These are phyloP conservation scores for Rhodamnia rubescens DNA, from an alignment of 345 rosid species.

Conservation along the genomic window DNA sequence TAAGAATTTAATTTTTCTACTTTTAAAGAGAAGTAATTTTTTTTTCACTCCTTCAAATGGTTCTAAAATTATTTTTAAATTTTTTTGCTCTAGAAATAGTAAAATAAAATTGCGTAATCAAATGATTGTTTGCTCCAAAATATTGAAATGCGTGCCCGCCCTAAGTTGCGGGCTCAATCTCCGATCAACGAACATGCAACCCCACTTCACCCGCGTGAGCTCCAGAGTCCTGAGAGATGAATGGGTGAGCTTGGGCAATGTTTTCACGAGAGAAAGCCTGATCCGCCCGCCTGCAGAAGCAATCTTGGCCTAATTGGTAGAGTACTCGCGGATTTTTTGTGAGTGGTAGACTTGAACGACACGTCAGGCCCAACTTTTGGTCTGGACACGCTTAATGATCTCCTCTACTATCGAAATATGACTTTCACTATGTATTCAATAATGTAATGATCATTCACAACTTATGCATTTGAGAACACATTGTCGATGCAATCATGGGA, in stretches of 20 bases:
- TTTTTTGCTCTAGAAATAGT: too few relatives aligned
- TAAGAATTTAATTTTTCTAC: too few relatives aligned
- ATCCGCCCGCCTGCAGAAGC: background rate
- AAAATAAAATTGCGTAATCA: too few relatives aligned
- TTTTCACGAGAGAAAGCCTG: background rate
- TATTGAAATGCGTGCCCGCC: too few relatives aligned
- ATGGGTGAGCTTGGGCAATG: background rate
- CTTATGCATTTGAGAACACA: background rate
- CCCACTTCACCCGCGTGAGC: background rate
- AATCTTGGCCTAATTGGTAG: too few relatives aligned
- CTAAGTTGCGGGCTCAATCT: background rate
- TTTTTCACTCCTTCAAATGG: too few relatives aligned
- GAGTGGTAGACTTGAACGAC: background rate
- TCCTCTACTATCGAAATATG: background rate
- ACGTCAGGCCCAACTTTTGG: background rate
- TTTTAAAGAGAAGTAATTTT: too few relatives aligned
- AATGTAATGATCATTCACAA: background rate
- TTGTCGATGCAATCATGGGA: background rate
- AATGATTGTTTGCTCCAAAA: too few relatives aligned
- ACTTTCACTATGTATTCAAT: background rate
- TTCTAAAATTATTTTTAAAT: too few relatives aligned
- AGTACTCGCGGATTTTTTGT: background rate
- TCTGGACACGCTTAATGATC: background rate
- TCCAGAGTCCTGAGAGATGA: background rate
- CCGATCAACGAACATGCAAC: accelerated